Percentiles rank a stretch among this genome's conserved stretches.
Evolutionary conservation across 2,329 filamentous ascomycete species (phyloP).

Genomic region (Hypoxylon sp.): DNA sequence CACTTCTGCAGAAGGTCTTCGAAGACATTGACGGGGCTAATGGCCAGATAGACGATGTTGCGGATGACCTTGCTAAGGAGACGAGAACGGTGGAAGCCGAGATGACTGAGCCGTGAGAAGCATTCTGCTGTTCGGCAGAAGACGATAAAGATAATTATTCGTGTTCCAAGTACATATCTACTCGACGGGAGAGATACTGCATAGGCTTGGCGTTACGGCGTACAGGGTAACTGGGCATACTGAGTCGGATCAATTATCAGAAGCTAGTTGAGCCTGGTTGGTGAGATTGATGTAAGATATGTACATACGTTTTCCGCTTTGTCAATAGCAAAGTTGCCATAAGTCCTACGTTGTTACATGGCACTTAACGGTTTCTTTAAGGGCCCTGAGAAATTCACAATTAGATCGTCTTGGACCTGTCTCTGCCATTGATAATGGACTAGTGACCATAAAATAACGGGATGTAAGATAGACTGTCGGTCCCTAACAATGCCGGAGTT

Average conservation of each 20-base stretch:
- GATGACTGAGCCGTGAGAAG: conserved; percentile 51
- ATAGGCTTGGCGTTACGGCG: conserved; percentile 33
- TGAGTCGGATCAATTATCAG: background rate
- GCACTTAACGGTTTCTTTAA: too few species aligned
- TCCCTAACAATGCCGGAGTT: too few species aligned
- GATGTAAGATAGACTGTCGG: too few species aligned
- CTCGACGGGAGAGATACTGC: conserved; percentile 6
- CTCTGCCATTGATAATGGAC: too few species aligned
- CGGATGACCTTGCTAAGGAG: conserved; percentile 64
- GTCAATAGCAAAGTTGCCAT: background rate
- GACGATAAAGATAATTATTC: background rate
- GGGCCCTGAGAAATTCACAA: too few species aligned
- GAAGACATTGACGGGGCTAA: conserved; percentile 68
- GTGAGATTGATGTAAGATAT: background rate
- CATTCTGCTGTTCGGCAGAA: background rate
- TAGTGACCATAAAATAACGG: too few species aligned
- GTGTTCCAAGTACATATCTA: background rate
- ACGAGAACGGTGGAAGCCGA: conserved; percentile 61
- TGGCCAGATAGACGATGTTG: conserved; percentile 61
- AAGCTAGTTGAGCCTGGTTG: background rate
- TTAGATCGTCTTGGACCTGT: too few species aligned
- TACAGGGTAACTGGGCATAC: conserved; percentile 1
- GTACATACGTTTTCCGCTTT: conserved; percentile 9
- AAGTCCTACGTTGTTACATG: background rate
- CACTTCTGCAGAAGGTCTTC: conserved; percentile 64